A percentile compares a stretch with the other conserved stretches of the same genome.
phyloP scores from a whole-genome alignment of 805 yeast species.

The Trichomonascus vanleenenianus region DNA sequence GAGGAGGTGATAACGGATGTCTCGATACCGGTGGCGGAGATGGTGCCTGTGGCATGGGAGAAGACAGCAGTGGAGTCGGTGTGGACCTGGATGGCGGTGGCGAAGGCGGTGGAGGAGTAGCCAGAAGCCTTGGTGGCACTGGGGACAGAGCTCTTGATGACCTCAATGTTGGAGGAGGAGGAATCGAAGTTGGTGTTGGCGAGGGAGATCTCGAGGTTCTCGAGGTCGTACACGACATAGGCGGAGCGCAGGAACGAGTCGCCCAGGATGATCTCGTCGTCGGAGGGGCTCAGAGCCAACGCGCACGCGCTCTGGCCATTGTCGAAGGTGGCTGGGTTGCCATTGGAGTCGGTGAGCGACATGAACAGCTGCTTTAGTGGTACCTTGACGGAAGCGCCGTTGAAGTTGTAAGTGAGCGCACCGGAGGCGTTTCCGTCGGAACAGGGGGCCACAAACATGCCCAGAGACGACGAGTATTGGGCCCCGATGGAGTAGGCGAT shows the following conservation, averaged over 20 bases:
- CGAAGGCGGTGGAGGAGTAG: conserved; percentile 4
- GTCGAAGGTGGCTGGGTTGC: not conserved
- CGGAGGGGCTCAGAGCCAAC: conserved; percentile 10
- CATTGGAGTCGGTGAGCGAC: conserved; percentile 5
- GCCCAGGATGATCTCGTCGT: conserved; percentile 40
- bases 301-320: conserved; percentile 11
- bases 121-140: conserved; percentile 24
- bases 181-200: conserved; percentile 37
- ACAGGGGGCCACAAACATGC: conserved; percentile 17
- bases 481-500: conserved; percentile 34
- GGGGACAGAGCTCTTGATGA: conserved; percentile 23
- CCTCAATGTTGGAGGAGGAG: conserved; percentile 23
- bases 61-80: not conserved
- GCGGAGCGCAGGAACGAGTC: conserved; percentile 58
- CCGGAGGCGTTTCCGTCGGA: conserved; percentile 33
- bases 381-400: conserved; percentile 32
- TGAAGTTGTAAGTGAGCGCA: conserved; percentile 36
- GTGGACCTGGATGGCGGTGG: not conserved
- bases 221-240: conserved; percentile 61
- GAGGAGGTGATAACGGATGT: too few species aligned
- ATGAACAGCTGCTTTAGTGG: conserved; percentile 20
- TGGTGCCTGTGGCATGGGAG: conserved; percentile 1
- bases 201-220: conserved; percentile 45
- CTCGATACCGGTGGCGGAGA: too few species aligned
- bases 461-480: conserved; percentile 25